Base-by-base conservation (phyloP, 2,329 filamentous ascomycete genomes). In the Leptodontidium sp. region DNA sequence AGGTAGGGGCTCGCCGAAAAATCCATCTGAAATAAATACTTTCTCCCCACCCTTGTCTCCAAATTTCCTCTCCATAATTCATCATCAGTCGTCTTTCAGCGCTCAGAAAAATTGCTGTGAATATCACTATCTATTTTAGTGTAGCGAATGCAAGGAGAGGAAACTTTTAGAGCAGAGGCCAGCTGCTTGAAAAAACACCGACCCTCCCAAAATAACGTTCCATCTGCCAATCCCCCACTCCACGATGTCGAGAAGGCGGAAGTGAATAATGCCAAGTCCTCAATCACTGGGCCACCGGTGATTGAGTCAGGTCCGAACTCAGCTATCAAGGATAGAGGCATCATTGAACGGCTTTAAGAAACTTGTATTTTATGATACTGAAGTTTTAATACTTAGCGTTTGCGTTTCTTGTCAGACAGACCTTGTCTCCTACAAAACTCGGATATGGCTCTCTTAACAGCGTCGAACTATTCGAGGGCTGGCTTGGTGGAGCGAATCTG, bases 161-260 rank as follows among this genome's bases (percentile, higher is more conserved):
- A 68, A 68, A 65, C 67, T 68, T 55, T 76, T 79, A 52, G 61
- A 72, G 79, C 79, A 80, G 80, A 81, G 80, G 80, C 78, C 77
- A 81, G 71, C 80, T 80, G 79, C 79, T 75, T 79, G 77, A 81
- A 80, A 72, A 77, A 81, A 71, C 55, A 67, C 70, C 74, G 72
- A 62, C 32, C 47, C 47, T 65, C 68, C 63, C 62, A 72, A 63
- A 58, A 72, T 69, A 66, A 26, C 47, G 26, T 57, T 26, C 21
- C 49, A 38, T 38, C 29, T 43, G 57, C 49, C 61, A 59, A 61
- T 12, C 35, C 59, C 53, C 58, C 62, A 38, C 21, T 53, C 32
- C 50, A 49, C 47, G 68, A 73, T 71, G 65, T 73, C 57, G 68
- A 74, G 66, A 73, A 70, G 64, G 38, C 64, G 49, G 69, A 65